phyloP scores from a whole-genome alignment of 495 filamentous ascomycete genomes.

The Aspergillus cavernicola region DNA sequence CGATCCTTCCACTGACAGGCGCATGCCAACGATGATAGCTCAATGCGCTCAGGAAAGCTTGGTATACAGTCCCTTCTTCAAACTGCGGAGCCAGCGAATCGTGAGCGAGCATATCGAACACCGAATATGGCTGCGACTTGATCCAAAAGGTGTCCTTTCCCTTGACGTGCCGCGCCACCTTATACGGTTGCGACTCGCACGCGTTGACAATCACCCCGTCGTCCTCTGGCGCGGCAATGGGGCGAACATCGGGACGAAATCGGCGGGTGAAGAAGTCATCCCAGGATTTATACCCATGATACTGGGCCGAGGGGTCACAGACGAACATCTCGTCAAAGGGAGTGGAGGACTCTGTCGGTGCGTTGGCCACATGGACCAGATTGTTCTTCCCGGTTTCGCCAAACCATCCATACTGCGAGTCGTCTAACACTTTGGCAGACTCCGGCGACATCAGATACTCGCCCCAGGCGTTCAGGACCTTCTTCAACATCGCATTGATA shows the following conservation, averaged over 20 bases:
- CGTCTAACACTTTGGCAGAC: slow-evolving; percentile 55
- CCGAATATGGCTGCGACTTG: slow-evolving; percentile 37
- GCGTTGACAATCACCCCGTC: slow-evolving; percentile 54
- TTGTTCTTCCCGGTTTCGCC: slow-evolving; percentile 33
- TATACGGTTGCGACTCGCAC: slow-evolving; percentile 57
- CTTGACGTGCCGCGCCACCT: slow-evolving; percentile 24
- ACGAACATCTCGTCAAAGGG: slow-evolving; percentile 20
- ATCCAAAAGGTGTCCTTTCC: slow-evolving; percentile 34
- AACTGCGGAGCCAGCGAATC: slow-evolving; percentile 50
- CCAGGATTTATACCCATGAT: slow-evolving; percentile 63
- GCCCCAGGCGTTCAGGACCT: slow-evolving; percentile 65
- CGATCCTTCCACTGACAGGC: slow-evolving; percentile 56
- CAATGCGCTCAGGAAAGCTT: slow-evolving; percentile 60
- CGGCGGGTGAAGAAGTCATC: slow-evolving; percentile 72
- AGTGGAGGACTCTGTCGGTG: neutral
- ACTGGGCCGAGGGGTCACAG: slow-evolving; percentile 16
- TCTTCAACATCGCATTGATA: slow-evolving; percentile 66
- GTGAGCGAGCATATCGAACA: slow-evolving; percentile 55
- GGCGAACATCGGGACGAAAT: slow-evolving; percentile 52
- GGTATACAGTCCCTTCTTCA: slow-evolving; percentile 60
- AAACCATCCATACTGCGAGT: slow-evolving; percentile 58
- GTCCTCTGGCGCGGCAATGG: slow-evolving; percentile 49
- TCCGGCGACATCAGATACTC: slow-evolving; percentile 53
- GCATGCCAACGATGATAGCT: slow-evolving; percentile 71
- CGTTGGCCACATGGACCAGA: slow-evolving; percentile 32